A percentile compares a stretch with the other conserved stretches of the same genome.
Conservation (phyloP, 1,284 basidiomycete species). For the Cryptococcus sp. region DNA sequence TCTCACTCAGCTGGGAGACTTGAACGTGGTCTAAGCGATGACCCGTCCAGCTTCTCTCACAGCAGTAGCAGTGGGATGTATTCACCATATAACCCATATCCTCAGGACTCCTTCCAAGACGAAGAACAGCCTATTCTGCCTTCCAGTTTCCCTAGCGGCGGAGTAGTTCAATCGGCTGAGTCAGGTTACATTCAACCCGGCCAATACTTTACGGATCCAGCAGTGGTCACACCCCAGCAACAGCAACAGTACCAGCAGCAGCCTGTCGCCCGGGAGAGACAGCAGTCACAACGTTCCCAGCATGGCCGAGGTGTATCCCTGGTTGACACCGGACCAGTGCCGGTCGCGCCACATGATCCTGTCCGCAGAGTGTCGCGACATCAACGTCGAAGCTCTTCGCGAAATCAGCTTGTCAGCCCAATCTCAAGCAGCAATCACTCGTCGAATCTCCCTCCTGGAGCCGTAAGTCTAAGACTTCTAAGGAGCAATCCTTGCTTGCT, state of each 20-base stretch:
- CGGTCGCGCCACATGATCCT: constrained; percentile 55
- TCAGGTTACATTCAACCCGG: constrained; percentile 21
- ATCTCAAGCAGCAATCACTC: constrained; percentile 14
- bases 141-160: constrained; percentile 14
- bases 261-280: constrained; percentile 15
- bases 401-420: constrained; percentile 27
- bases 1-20: constrained; percentile 22
- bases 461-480: constrained; percentile 12
- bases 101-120: constrained; percentile 31
- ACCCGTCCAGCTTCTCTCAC: constrained; percentile 12
- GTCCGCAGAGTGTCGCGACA: constrained; percentile 39
- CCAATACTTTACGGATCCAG: constrained; percentile 16
- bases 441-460: constrained; percentile 21
- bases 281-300: constrained; percentile 1
- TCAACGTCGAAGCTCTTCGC: constrained; percentile 24
- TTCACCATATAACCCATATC: constrained; percentile 16
- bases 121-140: constrained; percentile 56
- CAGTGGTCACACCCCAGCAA: constrained; percentile 11
- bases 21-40: constrained; percentile 21
- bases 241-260: constrained; percentile 11
- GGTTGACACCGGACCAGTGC: constrained; percentile 72
- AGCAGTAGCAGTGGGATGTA: constrained; percentile 4
- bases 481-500: neutral
- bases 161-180: constrained; percentile 11
- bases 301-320: constrained; percentile 63